Percentiles rank a stretch among this genome's conserved stretches.
Evolutionary conservation across 2,329 filamentous ascomycete genomes (phyloP).

Genomic region (Hymenoscyphus infarciens): DNA sequence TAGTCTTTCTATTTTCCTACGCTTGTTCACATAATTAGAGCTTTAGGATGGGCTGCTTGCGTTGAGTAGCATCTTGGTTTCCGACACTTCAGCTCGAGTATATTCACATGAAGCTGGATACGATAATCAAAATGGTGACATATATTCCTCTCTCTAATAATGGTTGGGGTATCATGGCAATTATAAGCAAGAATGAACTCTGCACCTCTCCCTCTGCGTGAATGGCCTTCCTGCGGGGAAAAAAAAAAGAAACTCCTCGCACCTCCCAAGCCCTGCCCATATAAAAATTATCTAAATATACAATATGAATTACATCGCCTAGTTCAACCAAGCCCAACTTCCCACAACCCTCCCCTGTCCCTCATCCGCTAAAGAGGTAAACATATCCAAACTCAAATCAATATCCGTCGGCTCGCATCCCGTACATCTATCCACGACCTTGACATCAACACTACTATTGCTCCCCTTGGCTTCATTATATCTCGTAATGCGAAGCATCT

Average conservation of each 20-base stretch:
- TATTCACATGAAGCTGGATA: too few species aligned
- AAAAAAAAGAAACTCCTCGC: not conserved
- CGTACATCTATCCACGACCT: constrained; percentile 60
- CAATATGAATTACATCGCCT: not conserved
- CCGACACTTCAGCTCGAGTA: too few species aligned
- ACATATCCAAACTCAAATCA: constrained; percentile 42
- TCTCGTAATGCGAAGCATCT: constrained; percentile 59
- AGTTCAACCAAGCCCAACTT: constrained; percentile 38
- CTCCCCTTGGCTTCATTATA: constrained; percentile 44
- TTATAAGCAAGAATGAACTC: not conserved
- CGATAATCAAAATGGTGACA: too few species aligned
- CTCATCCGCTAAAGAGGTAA: constrained; percentile 44
- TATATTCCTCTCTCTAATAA: not conserved
- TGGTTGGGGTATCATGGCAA: not conserved
- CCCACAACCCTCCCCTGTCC: constrained; percentile 40
- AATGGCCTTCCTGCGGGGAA: not conserved
- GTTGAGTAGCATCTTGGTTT: too few species aligned
- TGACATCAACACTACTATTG: constrained; percentile 57
- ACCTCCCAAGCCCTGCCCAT: not conserved
- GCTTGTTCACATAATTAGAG: too few species aligned
- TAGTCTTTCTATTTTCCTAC: too few species aligned
- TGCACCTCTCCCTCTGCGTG: not conserved
- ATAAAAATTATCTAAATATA: not conserved
- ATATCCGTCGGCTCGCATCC: constrained; percentile 41
- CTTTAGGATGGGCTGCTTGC: too few species aligned